Evolutionary conservation across 2,329 filamentous ascomycete genomes (phyloP).

Genomic region (Periconia macrospinosa): DNA sequence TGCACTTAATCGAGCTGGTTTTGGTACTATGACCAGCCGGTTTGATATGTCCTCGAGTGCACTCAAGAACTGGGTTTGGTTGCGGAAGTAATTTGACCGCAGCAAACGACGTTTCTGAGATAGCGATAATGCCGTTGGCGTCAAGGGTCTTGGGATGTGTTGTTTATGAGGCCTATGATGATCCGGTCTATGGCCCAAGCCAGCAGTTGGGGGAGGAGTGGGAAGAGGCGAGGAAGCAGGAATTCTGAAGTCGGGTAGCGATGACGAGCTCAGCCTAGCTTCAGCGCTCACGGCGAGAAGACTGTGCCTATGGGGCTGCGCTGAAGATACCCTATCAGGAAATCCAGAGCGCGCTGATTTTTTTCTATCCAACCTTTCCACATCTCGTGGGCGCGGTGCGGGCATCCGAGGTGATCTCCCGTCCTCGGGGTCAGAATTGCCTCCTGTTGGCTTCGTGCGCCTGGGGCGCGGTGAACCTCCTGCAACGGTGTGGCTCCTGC

Average conservation of each 20-base stretch:
- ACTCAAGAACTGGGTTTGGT: constrained; percentile 77
- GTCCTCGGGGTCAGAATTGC: constrained; percentile 42
- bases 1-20: constrained; percentile 78
- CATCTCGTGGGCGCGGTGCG: constrained; percentile 25
- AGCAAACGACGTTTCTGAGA: constrained; percentile 72
- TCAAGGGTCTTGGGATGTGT: constrained; percentile 57
- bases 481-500: constrained; percentile 71
- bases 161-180: constrained; percentile 57
- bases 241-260: constrained; percentile 64
- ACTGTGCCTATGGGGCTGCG: constrained; percentile 45
- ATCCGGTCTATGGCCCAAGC: constrained; percentile 38
- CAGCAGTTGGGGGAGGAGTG: constrained; percentile 45
- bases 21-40: constrained; percentile 79
- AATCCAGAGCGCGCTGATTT: constrained; percentile 28
- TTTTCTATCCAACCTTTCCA: constrained; percentile 24
- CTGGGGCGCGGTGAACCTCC: constrained; percentile 47
- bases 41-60: constrained; percentile 84
- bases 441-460: constrained; percentile 43
- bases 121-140: constrained; percentile 63
- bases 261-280: constrained; percentile 68
- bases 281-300: constrained; percentile 61
- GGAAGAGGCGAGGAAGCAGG: constrained; percentile 48
- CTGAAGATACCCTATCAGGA: constrained; percentile 25
- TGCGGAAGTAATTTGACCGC: constrained; percentile 80
- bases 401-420: constrained; percentile 44